Conservation (phyloP, 768 basidiomycete genomes). For the Auricularia cornea region DNA sequence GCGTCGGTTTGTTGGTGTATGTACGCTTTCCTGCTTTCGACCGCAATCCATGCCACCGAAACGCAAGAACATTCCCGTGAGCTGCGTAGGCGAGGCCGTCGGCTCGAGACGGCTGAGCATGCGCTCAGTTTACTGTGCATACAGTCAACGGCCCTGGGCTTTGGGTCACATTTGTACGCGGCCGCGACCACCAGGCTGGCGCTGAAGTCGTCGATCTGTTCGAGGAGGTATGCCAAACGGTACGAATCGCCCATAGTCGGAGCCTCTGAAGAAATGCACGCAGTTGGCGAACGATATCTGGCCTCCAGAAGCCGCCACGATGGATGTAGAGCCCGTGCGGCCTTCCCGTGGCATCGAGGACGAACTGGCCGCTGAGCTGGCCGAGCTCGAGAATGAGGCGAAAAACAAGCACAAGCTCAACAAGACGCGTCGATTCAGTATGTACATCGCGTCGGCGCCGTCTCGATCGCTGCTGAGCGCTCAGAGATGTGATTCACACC, state of each 20-base stretch:
- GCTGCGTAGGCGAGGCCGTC: background rate
- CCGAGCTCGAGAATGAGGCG: background rate
- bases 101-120: background rate
- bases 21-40: background rate
- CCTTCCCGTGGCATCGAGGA: background rate
- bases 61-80: background rate
- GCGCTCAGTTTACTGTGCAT: constrained; percentile 1
- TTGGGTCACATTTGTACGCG: constrained; percentile 80
- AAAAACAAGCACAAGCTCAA: background rate
- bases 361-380: background rate
- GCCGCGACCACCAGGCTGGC: constrained; percentile 71
- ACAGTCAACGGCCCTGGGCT: constrained; percentile 59
- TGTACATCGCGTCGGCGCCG: background rate
- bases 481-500: background rate
- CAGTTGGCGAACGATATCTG: constrained; percentile 68
- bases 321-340: background rate
- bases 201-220: constrained; percentile 75
- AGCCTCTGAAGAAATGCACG: constrained; percentile 10
- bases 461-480: background rate
- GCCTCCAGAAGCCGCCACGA: constrained; percentile 35
- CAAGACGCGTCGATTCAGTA: constrained; percentile 1
- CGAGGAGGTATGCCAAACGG: constrained; percentile 41
- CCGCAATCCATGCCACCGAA: background rate
- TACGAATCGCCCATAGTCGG: constrained; percentile 4
- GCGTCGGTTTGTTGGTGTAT: background rate